phyloP scores from a whole-genome alignment of 345 rosid genomes.

The Sonneratia caseolaris region DNA sequence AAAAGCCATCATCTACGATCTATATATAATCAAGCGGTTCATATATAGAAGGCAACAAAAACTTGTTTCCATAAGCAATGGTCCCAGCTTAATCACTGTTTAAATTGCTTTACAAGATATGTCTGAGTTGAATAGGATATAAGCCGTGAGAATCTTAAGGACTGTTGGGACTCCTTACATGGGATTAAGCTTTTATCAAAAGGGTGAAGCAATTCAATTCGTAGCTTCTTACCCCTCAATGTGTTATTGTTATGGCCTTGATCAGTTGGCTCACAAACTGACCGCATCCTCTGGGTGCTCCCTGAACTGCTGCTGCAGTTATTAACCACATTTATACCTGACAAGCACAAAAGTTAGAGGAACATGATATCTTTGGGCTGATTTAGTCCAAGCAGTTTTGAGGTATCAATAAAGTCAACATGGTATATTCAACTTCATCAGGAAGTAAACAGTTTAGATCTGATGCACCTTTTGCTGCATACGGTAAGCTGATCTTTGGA shows the following conservation, averaged over 20 bases:
- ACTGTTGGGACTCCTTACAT: background rate
- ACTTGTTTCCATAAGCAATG: background rate
- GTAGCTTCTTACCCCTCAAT: slow-evolving; percentile 40
- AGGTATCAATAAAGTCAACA: background rate
- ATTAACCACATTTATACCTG: slow-evolving; percentile 31
- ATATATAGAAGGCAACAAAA: background rate
- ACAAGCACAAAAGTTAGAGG: background rate
- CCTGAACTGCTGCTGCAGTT: slow-evolving; percentile 61
- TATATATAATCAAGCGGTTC: background rate
- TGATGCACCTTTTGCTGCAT: slow-evolving; percentile 35
- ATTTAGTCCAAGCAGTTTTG: background rate
- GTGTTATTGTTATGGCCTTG: slow-evolving; percentile 42
- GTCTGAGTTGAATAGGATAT: background rate
- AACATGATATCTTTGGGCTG: background rate
- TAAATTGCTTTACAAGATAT: background rate
- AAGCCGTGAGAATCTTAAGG: background rate
- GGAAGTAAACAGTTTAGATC: background rate
- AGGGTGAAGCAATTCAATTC: background rate
- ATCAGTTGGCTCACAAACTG: slow-evolving; percentile 30
- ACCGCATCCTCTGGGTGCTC: slow-evolving; percentile 40
- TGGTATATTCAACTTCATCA: background rate
- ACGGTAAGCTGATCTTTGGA: slow-evolving; percentile 38
- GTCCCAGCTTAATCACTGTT: background rate
- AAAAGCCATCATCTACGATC: background rate
- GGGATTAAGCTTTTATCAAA: background rate